Percentiles rank a stretch among this genome's conserved stretches.
Evolutionary conservation across 2,329 filamentous ascomycete genomes (phyloP).

Genomic region (Sarocladium oryzae): DNA sequence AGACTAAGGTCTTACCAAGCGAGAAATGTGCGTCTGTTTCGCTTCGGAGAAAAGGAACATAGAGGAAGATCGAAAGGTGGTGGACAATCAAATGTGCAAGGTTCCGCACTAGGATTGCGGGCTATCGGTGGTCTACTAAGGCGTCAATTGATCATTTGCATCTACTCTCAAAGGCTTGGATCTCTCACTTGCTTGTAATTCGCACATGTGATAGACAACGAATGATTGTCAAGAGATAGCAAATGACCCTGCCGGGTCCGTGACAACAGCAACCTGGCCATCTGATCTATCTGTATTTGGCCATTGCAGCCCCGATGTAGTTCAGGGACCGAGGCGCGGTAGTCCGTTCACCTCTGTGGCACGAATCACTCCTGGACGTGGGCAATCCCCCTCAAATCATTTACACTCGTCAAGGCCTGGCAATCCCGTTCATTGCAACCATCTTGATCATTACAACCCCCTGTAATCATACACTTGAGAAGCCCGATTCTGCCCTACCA

Average conservation of each 20-base stretch:
- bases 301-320: too few species aligned
- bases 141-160: conserved; percentile 38
- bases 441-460: conserved; percentile 8
- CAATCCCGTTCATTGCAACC: conserved; percentile 20
- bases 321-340: too few species aligned
- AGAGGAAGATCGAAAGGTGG: conserved; percentile 17
- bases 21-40: neutral
- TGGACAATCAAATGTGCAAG: conserved; percentile 8
- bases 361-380: too few species aligned
- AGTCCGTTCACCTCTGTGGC: too few species aligned
- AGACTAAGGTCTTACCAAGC: neutral
- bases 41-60: conserved; percentile 14
- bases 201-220: conserved; percentile 27
- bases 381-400: too few species aligned
- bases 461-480: neutral
- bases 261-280: too few species aligned
- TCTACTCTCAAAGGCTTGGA: conserved; percentile 17
- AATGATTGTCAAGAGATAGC: too few species aligned
- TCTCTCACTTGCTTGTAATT: conserved; percentile 25
- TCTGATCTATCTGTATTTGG: too few species aligned
- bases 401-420: conserved; percentile 20
- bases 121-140: conserved; percentile 27
- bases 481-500: neutral
- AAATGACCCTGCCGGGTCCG: too few species aligned
- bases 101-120: conserved; percentile 8